Conservation (phyloP, 257 asterid genomes). For the Solanum paucissectum region DNA sequence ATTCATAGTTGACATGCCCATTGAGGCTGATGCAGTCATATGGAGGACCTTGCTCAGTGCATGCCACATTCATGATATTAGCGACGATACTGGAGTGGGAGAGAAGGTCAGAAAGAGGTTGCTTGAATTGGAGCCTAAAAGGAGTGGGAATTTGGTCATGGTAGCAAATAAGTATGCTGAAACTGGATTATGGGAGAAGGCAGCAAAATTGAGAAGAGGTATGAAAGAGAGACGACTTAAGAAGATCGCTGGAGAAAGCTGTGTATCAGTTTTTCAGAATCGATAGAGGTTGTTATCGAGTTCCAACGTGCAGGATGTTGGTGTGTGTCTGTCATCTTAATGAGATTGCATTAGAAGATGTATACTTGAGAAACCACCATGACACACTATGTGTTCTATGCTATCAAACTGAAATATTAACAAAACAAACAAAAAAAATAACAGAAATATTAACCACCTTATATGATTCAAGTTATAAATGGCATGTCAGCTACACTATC, state of each 20-base stretch:
- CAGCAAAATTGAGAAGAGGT: conserved; percentile 32
- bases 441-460: background rate
- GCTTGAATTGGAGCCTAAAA: conserved; percentile 54
- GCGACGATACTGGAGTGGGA: conserved; percentile 33
- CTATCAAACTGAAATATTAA: background rate
- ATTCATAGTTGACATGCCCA: conserved; percentile 44
- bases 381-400: background rate
- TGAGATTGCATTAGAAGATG: background rate
- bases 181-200: conserved; percentile 60
- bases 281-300: conserved; percentile 24
- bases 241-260: conserved; percentile 68
- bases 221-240: conserved; percentile 43
- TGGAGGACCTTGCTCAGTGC: conserved; percentile 84
- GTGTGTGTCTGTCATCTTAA: background rate
- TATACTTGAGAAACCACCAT: background rate
- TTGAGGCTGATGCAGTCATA: conserved; percentile 46
- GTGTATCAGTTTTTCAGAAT: conserved; percentile 27
- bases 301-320: background rate
- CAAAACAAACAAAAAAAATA: background rate
- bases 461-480: background rate
- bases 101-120: conserved; percentile 43
- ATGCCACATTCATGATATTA: conserved; percentile 52
- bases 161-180: conserved; percentile 61
- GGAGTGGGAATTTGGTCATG: conserved; percentile 65
- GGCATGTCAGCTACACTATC: background rate